These are phyloP conservation scores for Chenopodium quinoa DNA, from an alignment of 148 eudicot species.

Conservation along the genomic window DNA sequence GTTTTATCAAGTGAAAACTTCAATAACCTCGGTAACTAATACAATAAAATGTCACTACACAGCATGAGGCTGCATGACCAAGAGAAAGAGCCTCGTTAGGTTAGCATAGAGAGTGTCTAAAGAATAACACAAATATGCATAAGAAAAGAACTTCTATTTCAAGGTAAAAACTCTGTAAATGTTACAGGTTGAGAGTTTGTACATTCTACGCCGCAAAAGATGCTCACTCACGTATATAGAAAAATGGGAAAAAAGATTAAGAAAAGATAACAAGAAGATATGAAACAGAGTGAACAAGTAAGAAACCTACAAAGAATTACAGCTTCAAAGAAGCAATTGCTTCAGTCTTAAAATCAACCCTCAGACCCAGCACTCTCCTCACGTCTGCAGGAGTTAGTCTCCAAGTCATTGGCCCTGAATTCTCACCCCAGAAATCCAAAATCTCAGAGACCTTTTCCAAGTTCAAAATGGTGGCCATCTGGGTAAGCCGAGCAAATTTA, in stretches of 20 bases:
- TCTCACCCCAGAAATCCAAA: slow-evolving; percentile 97
- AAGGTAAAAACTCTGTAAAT: slow-evolving; percentile 3
- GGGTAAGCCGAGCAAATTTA: slow-evolving; percentile 90
- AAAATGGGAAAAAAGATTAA: neutral
- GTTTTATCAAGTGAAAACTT: neutral
- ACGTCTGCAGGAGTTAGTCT: slow-evolving; percentile 93
- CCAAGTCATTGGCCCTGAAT: slow-evolving; percentile 99
- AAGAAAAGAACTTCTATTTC: neutral
- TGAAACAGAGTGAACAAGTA: neutral
- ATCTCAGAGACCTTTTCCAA: slow-evolving; percentile 94
- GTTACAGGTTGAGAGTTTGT: slow-evolving; percentile 4
- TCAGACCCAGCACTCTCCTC: slow-evolving; percentile 78
- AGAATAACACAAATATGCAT: neutral
- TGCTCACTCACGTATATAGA: neutral
- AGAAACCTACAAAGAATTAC: slow-evolving; percentile 33
- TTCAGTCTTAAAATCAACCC: slow-evolving; percentile 91
- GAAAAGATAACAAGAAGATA: neutral
- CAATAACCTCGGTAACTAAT: neutral
- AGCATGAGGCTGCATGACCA: neutral
- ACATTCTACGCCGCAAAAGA: slow-evolving; percentile 5
- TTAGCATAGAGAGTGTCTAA: neutral
- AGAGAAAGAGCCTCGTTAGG: too few relatives aligned
- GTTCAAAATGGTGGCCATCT: slow-evolving; percentile 90
- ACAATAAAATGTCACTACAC: neutral
- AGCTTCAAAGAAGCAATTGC: slow-evolving; percentile 82